These are phyloP conservation scores for Ustilago lituana DNA, from an alignment of 1,284 basidiomycete species.

Conservation along the genomic window DNA sequence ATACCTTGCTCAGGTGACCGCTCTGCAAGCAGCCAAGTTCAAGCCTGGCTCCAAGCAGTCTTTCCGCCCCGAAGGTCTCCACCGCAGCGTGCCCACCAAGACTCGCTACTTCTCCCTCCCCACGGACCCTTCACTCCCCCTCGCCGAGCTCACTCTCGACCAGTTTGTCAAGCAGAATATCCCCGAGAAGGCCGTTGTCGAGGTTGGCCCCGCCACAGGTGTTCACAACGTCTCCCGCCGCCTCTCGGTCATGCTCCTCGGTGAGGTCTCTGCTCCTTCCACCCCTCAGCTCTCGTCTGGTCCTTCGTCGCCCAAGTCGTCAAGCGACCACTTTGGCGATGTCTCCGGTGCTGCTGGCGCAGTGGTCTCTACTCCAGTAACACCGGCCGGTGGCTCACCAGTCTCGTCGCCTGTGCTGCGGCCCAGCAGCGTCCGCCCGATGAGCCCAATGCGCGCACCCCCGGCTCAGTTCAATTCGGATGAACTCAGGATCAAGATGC, in stretches of 20 bases:
- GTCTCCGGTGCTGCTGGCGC: slow-evolving; percentile 14
- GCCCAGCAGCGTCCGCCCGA: slow-evolving; percentile 30
- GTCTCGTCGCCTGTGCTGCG: slow-evolving; percentile 16
- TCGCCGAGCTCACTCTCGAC: slow-evolving; percentile 37
- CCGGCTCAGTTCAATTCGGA: slow-evolving; percentile 39
- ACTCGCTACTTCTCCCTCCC: slow-evolving; percentile 45
- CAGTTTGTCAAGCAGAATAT: slow-evolving; percentile 45
- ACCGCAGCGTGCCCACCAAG: slow-evolving; percentile 28
- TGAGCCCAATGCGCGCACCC: slow-evolving; percentile 36
- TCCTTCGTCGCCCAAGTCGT: slow-evolving; percentile 20
- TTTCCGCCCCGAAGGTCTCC: slow-evolving; percentile 23
- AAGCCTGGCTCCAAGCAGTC: slow-evolving; percentile 37
- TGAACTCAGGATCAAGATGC: slow-evolving; percentile 44
- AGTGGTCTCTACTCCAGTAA: slow-evolving; percentile 21
- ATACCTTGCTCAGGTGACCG: slow-evolving; percentile 43
- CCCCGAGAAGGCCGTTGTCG: slow-evolving; percentile 32
- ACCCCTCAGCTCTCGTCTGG: slow-evolving; percentile 25
- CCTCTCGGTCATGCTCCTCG: slow-evolving; percentile 39
- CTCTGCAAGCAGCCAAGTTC: slow-evolving; percentile 43
- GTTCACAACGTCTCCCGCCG: slow-evolving; percentile 38
- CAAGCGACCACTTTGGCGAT: slow-evolving; percentile 30
- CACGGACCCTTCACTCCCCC: slow-evolving; percentile 34
- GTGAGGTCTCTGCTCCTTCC: slow-evolving; percentile 19
- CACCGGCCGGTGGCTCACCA: slow-evolving; percentile 22
- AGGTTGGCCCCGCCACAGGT: slow-evolving; percentile 19